Conservation (phyloP, 1,284 basidiomycete species). For the Ceratobasidium sp. region DNA sequence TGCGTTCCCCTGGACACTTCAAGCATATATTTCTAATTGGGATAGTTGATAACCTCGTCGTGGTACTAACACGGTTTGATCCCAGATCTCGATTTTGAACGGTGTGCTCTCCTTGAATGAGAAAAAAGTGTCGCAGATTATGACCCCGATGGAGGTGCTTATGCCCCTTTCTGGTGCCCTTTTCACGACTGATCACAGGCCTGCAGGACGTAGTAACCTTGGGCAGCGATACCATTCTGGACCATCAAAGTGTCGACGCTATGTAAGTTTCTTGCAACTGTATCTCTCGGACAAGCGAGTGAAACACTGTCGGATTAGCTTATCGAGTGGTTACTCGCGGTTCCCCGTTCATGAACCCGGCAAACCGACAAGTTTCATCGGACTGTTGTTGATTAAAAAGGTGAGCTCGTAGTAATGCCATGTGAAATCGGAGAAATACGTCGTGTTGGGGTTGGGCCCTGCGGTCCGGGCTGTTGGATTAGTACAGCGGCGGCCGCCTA, state of each 20-base stretch:
- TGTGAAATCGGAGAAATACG: not conserved
- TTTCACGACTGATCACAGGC: constrained; percentile 46
- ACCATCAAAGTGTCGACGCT: constrained; percentile 77
- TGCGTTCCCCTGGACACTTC: too few relatives aligned
- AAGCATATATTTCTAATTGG: not conserved
- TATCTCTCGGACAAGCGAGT: constrained; percentile 11
- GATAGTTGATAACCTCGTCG: not conserved
- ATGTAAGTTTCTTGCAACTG: constrained; percentile 58
- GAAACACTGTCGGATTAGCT: constrained; percentile 51
- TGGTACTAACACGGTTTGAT: not conserved
- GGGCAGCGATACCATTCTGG: constrained; percentile 76
- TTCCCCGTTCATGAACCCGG: constrained; percentile 88
- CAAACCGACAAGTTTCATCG: constrained; percentile 78
- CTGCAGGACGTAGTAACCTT: constrained; percentile 78
- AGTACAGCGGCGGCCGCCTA: not conserved
- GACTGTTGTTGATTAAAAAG: constrained; percentile 87
- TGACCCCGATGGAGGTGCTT: constrained; percentile 79
- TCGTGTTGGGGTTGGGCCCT: not conserved
- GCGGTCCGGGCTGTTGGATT: not conserved
- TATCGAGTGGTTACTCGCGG: constrained; percentile 87
- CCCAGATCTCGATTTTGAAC: constrained; percentile 83
- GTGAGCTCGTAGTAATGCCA: constrained; percentile 52
- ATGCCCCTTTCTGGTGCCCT: not conserved
- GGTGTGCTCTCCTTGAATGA: constrained; percentile 85
- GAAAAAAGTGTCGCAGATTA: constrained; percentile 82